Evolutionary conservation across 176 grass and related monocot genomes (phyloP), one percentile per base, ranked within the genome.

Genomic region (Aegilops bicornis): DNA sequence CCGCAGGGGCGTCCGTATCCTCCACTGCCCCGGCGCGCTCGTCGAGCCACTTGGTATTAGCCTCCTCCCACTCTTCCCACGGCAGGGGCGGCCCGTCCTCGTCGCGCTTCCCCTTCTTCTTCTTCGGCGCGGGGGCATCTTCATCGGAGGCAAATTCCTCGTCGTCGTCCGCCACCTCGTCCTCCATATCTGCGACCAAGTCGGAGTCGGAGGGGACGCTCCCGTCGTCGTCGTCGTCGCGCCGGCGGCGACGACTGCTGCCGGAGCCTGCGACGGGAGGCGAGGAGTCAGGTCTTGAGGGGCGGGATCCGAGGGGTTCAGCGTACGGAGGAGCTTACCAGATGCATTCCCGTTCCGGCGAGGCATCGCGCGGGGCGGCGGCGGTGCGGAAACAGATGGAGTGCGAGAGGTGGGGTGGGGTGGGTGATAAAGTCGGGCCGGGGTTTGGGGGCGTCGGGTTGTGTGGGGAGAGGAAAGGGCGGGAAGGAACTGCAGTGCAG

Each of bases 11-110:
- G 6, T 69, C 69, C 11, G 17, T 52, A 27, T 12, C 12, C 6
- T 2, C 65, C 20, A 10, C 79, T 4, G 78, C 73, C 11, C 3
- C 75, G 48, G 8, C 25, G 45, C 81, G 85, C 40, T 52, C 74
- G 48, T 86, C 64, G 12, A 98, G 64, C 96, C 96, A 98, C 58
- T 50, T 85, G 0, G 71, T 69, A 48, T 98, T 95, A 23, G 91
- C 89, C 6, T 43, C 35, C 40, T 88, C 85, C 96, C 96, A 98
- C 30, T 16, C 77, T 77, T 94, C 27, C 96, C 96, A 98, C 2
- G 84, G 33, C 84, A 98, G 80, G 25, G 36, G 66, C 76, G 80
- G 40, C 10, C 1, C 14, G 27, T 43, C 31, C 23, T 80, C 59
- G 0, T 47, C 29, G 27, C 66, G 27, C 81, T n/a, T 15, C 83